Conservation (phyloP, 2,329 filamentous ascomycete genomes). For the Pestalotiopsis fici region DNA sequence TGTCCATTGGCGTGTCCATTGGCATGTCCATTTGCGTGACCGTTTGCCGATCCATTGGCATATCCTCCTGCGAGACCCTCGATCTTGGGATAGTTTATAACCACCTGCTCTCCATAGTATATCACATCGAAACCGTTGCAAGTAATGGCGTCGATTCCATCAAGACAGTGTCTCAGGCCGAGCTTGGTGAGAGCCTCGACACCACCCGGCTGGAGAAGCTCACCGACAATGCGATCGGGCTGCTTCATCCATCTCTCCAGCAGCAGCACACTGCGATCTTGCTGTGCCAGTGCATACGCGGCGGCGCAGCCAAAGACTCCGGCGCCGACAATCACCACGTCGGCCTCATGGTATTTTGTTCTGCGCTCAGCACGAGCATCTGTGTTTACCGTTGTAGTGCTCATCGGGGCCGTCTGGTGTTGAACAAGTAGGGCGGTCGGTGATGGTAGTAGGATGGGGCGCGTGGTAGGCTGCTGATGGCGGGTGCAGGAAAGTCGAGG, state of each 20-base stretch:
- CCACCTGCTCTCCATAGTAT: slow-evolving; percentile 72
- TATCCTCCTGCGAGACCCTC: not conserved
- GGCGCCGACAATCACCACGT: slow-evolving; percentile 90
- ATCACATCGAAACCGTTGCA: slow-evolving; percentile 87
- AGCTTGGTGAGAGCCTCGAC: slow-evolving; percentile 78
- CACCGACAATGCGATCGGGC: slow-evolving; percentile 93
- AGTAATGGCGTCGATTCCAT: slow-evolving; percentile 82
- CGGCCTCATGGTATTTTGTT: slow-evolving; percentile 63
- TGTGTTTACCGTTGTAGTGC: slow-evolving; percentile 31
- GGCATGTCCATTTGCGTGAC: slow-evolving; percentile 15
- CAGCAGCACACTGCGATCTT: slow-evolving; percentile 87
- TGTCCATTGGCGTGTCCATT: slow-evolving; percentile 24
- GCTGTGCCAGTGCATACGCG: slow-evolving; percentile 80
- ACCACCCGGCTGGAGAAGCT: slow-evolving; percentile 91
- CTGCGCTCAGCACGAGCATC: slow-evolving; percentile 49
- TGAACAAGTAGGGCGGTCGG: not conserved
- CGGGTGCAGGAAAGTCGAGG: not conserved
- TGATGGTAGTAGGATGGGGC: not conserved
- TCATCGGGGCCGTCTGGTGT: slow-evolving; percentile 22
- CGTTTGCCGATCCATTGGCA: slow-evolving; percentile 8
- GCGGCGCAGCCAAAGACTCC: slow-evolving; percentile 87
- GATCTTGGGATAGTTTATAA: slow-evolving; percentile 77
- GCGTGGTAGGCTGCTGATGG: not conserved
- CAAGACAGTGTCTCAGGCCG: slow-evolving; percentile 79
- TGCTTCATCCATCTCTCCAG: slow-evolving; percentile 89